A percentile compares a stretch with the other conserved stretches of the same genome.
Evolutionary conservation across 306 rosid genomes (phyloP).

Genomic region (Acacia confusa): DNA sequence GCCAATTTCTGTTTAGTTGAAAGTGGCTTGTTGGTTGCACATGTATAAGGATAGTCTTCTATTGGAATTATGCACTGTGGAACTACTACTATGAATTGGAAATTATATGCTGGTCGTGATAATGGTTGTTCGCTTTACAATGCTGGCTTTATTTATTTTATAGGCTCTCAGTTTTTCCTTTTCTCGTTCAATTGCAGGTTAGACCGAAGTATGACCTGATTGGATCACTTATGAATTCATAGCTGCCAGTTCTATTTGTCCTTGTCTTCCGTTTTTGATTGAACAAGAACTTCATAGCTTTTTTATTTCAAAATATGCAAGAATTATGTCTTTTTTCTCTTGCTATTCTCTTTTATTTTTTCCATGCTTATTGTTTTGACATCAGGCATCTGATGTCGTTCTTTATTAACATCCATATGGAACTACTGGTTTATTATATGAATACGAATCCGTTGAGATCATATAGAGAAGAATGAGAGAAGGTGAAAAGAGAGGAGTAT

Average conservation of each 20-base stretch:
- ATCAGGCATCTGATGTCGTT: background rate
- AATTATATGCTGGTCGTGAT: background rate
- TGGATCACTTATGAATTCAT: background rate
- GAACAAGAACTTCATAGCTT: background rate
- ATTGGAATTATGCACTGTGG: background rate
- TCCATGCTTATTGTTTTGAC: background rate
- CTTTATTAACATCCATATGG: background rate
- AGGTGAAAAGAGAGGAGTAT: background rate
- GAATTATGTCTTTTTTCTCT: background rate
- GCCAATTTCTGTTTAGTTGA: background rate
- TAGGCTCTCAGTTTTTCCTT: background rate
- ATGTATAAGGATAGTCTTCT: background rate
- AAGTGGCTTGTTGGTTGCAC: background rate
- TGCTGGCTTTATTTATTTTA: background rate
- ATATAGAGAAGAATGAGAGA: background rate
- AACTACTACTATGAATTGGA: background rate
- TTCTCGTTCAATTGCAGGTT: background rate
- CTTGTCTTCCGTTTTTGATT: background rate
- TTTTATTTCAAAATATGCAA: background rate
- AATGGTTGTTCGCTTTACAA: background rate
- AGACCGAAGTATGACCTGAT: background rate
- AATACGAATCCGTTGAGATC: background rate
- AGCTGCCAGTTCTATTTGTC: background rate
- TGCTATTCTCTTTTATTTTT: background rate
- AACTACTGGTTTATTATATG: background rate